Conservation (phyloP, 2,329 filamentous ascomycete species). For the Lecanicillium sp. region DNA sequence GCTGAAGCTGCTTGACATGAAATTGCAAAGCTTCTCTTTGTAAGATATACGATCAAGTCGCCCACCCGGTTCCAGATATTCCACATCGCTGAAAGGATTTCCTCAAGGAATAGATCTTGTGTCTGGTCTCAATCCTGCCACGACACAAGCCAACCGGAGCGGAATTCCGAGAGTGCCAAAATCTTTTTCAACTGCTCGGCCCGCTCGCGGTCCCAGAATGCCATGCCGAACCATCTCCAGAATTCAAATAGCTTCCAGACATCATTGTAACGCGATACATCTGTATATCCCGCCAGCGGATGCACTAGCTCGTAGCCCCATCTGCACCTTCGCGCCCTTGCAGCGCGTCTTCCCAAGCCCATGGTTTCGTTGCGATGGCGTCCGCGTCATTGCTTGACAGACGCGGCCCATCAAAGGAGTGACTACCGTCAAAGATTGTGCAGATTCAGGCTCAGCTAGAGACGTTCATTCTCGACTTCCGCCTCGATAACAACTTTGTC, state of each 20-base stretch:
- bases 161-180: no score
- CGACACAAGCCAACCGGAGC: background rate
- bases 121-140: background rate
- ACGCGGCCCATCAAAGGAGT: no score
- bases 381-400: no score
- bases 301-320: background rate
- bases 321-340: background rate
- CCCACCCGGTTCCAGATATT: no score
- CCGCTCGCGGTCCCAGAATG: background rate
- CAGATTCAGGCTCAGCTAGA: constrained; percentile 75
- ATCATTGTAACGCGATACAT: background rate
- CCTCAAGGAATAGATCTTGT: no score
- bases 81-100: no score
- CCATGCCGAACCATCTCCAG: background rate
- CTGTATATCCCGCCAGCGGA: background rate
- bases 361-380: no score
- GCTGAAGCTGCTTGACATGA: no score
- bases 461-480: constrained; percentile 88
- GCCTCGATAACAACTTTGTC: constrained; percentile 88
- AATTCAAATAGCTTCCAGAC: background rate
- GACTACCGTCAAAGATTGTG: no score
- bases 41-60: no score
- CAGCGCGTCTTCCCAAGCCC: background rate
- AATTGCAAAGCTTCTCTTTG: no score
- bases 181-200: background rate